Base-by-base conservation (phyloP, 2,329 filamentous ascomycete genomes). In the Colletotrichum cereale region DNA sequence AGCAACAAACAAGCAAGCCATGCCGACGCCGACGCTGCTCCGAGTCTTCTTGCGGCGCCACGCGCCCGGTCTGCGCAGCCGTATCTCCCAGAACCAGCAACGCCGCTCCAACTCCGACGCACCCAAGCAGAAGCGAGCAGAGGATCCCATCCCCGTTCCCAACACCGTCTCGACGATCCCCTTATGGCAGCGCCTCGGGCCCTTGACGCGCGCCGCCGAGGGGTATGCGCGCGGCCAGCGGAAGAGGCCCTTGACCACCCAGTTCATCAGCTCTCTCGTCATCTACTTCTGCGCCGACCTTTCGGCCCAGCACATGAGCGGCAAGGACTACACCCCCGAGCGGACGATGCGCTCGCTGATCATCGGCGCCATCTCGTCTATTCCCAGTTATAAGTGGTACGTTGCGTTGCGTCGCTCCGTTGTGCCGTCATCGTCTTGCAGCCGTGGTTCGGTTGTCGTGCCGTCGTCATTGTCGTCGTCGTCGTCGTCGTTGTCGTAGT, bases 341-440 rank as follows among this genome's bases (percentile, higher is more conserved):
- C 87, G 94, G 55, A 96, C 94, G 0, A 79, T 88, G 66, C 86
- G 95, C 63, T 91, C 93, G 68, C 81, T 97, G 77, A 79, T 90
- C 3, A 96, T 97, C 67, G 94, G 94, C 4, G 90, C 88, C 2
- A 83, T 92, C 58, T 89, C 88, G 14, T 90, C 92, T 24, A 93
- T 97, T 70, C 95, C 95, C 0, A 89, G 88, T 56, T 97, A 95
- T 79, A 89, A 89, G 76, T 97, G 95, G 95, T 97, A 86, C 73
- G 86, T 77, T 14, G n/a, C 10, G 12, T 38, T 61, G n/a, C 18
- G 36, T 38, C 50, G 36, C 36, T 6, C 5, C 34, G 31, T 57
- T 18, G 50, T n/a, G n/a, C n/a, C n/a, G n/a, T n/a, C n/a, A n/a
- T n/a, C n/a, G 10, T 61, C 36, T 24, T 10, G 42, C 21, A 2